Evolutionary conservation across 306 rosid species (phyloP).

Genomic region (Cicer arietinum): DNA sequence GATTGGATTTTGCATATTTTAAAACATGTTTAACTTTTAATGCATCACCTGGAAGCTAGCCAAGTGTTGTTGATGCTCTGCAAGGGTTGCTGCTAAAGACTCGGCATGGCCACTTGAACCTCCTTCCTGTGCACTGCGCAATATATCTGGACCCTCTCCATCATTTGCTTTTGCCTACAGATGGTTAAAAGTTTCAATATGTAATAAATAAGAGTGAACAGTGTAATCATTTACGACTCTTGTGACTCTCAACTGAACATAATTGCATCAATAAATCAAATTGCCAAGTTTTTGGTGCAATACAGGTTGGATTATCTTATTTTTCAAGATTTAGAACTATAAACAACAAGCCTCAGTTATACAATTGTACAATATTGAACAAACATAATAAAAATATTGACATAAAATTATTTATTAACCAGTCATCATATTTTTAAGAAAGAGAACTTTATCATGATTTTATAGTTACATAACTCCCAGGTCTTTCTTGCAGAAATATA

Average conservation of each 20-base stretch:
- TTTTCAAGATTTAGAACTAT: conserved; percentile 19
- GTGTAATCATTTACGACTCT: conserved; percentile 7
- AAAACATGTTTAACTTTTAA: conserved; percentile 20
- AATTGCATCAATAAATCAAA: conserved; percentile 28
- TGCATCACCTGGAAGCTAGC: conserved; percentile 95
- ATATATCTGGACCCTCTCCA: conserved; percentile 98
- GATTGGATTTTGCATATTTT: conserved; percentile 22
- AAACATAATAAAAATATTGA: neutral
- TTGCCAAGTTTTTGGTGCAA: conserved; percentile 19
- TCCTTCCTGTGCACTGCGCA: conserved; percentile 77
- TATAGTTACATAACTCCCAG: conserved; percentile 1
- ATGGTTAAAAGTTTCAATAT: conserved; percentile 37
- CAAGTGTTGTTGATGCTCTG: conserved; percentile 98
- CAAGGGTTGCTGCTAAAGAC: conserved; percentile 89
- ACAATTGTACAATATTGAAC: conserved; percentile 7
- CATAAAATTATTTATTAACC: conserved; percentile 13
- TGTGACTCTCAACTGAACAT: conserved; percentile 32
- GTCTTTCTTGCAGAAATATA: neutral
- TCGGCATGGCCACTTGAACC: conserved; percentile 89
- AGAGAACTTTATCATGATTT: conserved; percentile 14
- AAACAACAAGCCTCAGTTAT: conserved; percentile 12
- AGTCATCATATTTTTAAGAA: conserved; percentile 13
- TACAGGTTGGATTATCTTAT: conserved; percentile 18
- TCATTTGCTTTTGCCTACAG: conserved; percentile 93
- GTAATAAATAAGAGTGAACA: conserved; percentile 26